phyloP scores from a whole-genome alignment of 768 basidiomycete genomes.

The Phlebiopsis gigantea region DNA sequence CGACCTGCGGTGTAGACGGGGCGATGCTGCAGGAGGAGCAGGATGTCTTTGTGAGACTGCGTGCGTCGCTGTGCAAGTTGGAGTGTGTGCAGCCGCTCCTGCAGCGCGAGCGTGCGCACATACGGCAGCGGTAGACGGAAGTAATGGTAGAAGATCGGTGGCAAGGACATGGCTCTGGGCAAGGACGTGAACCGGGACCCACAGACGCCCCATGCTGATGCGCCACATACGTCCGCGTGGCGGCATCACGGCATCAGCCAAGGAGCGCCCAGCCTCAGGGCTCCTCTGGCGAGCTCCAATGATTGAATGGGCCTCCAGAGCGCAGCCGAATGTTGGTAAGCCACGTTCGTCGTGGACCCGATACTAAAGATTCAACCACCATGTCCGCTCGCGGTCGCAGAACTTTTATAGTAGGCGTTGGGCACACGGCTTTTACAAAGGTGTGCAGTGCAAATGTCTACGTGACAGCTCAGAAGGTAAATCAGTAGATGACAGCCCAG shows the following conservation, averaged over 20 bases:
- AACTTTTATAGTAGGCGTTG: constrained; percentile 66
- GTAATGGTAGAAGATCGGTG: constrained; percentile 72
- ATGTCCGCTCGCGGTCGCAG: constrained; percentile 19
- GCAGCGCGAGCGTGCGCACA: constrained; percentile 55
- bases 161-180: constrained; percentile 31
- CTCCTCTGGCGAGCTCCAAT: background rate
- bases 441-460: constrained; percentile 28
- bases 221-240: no score
- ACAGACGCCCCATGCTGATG: background rate
- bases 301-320: background rate
- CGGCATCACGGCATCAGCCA: background rate
- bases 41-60: constrained; percentile 45
- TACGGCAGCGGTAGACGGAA: constrained; percentile 82
- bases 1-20: constrained; percentile 97
- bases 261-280: background rate
- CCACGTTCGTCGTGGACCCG: background rate
- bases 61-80: constrained; percentile 53
- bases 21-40: constrained; percentile 82
- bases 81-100: constrained; percentile 63
- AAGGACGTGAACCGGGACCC: background rate
- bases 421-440: constrained; percentile 77
- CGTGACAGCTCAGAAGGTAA: background rate
- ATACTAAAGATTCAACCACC: background rate
- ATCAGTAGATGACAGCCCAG: constrained; percentile 45
- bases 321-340: background rate